Conservation (phyloP, 768 basidiomycete genomes). For the Crepidotus variabilis region DNA sequence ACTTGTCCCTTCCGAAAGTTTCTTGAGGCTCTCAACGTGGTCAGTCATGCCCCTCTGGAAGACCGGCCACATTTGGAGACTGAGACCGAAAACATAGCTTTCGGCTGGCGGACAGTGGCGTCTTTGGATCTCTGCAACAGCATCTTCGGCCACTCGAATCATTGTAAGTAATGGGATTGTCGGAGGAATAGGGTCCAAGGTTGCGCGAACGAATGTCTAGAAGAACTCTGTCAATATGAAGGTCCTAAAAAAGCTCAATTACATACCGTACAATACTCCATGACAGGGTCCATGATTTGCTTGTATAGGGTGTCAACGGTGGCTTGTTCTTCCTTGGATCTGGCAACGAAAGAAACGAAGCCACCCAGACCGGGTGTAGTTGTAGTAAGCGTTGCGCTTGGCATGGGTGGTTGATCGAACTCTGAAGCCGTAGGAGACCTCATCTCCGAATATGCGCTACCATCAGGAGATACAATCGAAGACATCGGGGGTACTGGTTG, state of each 20-base stretch:
- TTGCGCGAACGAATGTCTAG: slow-evolving; percentile 65
- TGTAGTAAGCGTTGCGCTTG: slow-evolving; percentile 16
- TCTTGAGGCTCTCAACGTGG: slow-evolving; percentile 79
- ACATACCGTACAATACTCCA: slow-evolving; percentile 78
- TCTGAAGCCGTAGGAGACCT: slow-evolving; percentile 51
- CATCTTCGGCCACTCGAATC: slow-evolving; percentile 85
- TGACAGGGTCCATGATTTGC: slow-evolving; percentile 85
- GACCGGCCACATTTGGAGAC: slow-evolving; percentile 88
- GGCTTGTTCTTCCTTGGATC: slow-evolving; percentile 57
- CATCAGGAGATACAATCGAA: slow-evolving; percentile 40
- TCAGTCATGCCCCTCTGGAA: slow-evolving; percentile 89
- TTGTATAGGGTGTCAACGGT: slow-evolving; percentile 77
- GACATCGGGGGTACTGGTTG: slow-evolving; percentile 32
- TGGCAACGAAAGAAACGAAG: slow-evolving; percentile 28
- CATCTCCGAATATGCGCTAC: slow-evolving; percentile 34
- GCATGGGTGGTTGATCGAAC: slow-evolving; percentile 31
- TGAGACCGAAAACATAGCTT: slow-evolving; percentile 73
- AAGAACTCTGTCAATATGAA: slow-evolving; percentile 2
- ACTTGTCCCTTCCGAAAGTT: slow-evolving; percentile 69
- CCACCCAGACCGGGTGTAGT: slow-evolving; percentile 32
- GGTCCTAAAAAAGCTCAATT: not conserved
- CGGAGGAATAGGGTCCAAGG: slow-evolving; percentile 72
- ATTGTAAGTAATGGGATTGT: slow-evolving; percentile 80
- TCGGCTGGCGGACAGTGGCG: slow-evolving; percentile 80
- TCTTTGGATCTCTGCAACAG: slow-evolving; percentile 70